Evolutionary conservation across 805 yeast species (phyloP).

Genomic region (Scheffersomyces coipomensis): DNA sequence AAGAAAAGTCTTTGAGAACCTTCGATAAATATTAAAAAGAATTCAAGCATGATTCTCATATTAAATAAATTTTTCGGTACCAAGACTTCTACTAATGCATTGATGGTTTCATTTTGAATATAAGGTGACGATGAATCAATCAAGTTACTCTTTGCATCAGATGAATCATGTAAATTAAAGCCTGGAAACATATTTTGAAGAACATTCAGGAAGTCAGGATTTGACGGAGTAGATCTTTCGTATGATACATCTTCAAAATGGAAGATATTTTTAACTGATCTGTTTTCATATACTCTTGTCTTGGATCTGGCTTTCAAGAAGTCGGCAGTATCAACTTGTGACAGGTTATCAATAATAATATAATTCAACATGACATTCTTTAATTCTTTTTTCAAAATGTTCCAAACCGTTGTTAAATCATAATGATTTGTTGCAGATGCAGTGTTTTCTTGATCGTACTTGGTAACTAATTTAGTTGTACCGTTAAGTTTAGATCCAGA

Average conservation of each 20-base stretch:
- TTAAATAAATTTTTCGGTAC: constrained; percentile 74
- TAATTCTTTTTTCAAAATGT: constrained; percentile 29
- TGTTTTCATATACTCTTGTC: constrained; percentile 11
- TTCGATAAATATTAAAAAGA: constrained; percentile 65
- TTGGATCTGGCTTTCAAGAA: constrained; percentile 1
- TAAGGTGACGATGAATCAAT: constrained; percentile 36
- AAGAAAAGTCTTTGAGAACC: constrained; percentile 43
- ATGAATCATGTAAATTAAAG: constrained; percentile 20
- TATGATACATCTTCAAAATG: constrained; percentile 30
- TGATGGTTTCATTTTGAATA: constrained; percentile 57
- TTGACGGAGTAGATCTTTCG: constrained; percentile 16
- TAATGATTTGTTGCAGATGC: not conserved
- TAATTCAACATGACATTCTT: constrained; percentile 29
- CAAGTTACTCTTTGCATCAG: constrained; percentile 10
- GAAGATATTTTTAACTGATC: constrained; percentile 20
- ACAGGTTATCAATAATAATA: constrained; percentile 22
- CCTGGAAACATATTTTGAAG: constrained; percentile 75
- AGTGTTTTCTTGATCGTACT: not conserved
- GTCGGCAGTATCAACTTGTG: constrained; percentile 2
- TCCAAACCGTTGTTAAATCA: constrained; percentile 21
- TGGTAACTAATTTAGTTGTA: not conserved
- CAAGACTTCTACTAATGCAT: constrained; percentile 58
- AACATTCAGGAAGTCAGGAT: constrained; percentile 26
- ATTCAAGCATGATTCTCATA: constrained; percentile 75
- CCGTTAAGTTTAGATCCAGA: constrained; percentile 15